Conservation (phyloP, 208 protist genomes). For the Leishmania gerbilli region DNA sequence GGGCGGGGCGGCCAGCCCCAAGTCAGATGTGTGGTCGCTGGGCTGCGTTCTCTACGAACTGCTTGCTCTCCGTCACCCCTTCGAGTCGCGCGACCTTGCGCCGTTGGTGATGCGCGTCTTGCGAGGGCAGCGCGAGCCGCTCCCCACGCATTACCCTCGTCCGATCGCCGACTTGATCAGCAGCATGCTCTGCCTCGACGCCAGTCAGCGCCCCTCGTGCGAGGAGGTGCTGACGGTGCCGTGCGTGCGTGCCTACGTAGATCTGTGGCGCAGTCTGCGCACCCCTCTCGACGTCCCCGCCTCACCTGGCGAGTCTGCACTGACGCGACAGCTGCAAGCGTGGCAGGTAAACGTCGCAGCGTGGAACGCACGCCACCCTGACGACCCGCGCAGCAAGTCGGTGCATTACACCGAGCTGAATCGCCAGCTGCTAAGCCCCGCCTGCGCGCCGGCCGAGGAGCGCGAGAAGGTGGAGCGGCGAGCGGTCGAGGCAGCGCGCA, state of each 20-base stretch:
- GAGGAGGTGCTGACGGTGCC: slow-evolving; percentile 65
- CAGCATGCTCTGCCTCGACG: slow-evolving; percentile 61
- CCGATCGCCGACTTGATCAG: slow-evolving; percentile 60
- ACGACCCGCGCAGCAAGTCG: slow-evolving; percentile 8
- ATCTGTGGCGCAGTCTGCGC: slow-evolving; percentile 35
- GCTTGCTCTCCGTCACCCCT: slow-evolving; percentile 81
- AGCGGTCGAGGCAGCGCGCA: slow-evolving; percentile 13
- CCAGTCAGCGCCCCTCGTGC: slow-evolving; percentile 57
- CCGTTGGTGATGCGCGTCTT: slow-evolving; percentile 80
- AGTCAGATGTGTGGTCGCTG: slow-evolving; percentile 91
- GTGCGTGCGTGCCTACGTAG: slow-evolving; percentile 52
- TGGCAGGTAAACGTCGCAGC: slow-evolving; percentile 23
- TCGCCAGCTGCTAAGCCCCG: slow-evolving; percentile 23
- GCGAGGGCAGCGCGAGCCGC: slow-evolving; percentile 58
- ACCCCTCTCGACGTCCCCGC: slow-evolving; percentile 29
- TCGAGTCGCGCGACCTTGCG: slow-evolving; percentile 77
- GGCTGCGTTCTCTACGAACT: slow-evolving; percentile 94
- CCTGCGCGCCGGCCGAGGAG: slow-evolving; percentile 51
- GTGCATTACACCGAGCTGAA: slow-evolving; percentile 40
- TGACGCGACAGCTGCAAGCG: slow-evolving; percentile 36
- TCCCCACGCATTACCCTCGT: slow-evolving; percentile 69
- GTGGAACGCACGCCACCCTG: slow-evolving; percentile 13
- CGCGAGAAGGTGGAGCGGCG: slow-evolving; percentile 30
- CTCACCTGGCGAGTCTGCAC: slow-evolving; percentile 35
- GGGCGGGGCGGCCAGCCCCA: slow-evolving; percentile 60